Base-by-base conservation (phyloP, 352 stramenopile genomes). In the Phytophthora litchii region DNA sequence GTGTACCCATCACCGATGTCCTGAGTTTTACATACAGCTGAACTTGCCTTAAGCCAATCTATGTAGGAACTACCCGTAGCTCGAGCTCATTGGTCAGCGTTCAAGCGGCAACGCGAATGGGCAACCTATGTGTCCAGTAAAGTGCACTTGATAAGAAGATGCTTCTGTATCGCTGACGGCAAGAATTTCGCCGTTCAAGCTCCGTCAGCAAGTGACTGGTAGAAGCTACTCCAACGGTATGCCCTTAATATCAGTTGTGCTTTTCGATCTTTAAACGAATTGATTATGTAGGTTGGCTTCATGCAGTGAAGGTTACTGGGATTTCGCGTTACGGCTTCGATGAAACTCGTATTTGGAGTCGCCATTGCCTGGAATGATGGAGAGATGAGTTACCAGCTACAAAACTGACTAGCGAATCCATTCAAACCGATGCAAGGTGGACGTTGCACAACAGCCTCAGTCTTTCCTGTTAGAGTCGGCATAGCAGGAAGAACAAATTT, bases 301-400 rank as follows among this genome's bases (percentile, higher is more conserved):
- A 23, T 41, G 40, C 8, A 16, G 14, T 5, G 36, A 48, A 14
- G 40, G 25, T 47, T 1, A 48, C 49, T 9, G 49, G 49, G 2
- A 25, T 36, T 16, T 37, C 48, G 7, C 50, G 31, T 13, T 47
- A 50, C 20, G 51, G 51, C 2, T 48, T 44, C 19, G 40, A 59
- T 21, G 40, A 38, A 23, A 49, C 51, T 8, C 20, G 44, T 17
- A 25, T 58, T 3, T 49, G 50, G 50, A 37, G 50, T 3, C 37
- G 38, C 1, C 50, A 48, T 27, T 49, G 45, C 17, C 20, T 59
- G 51, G 38, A 59, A 59, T 8, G 51, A 59, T 35, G 51, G 38
- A 8, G 51, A 59, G 12, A 59, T 47, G 29, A 59, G 51, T 29
- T 38, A 38, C 12, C 6, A 19, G n/a, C 31, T 59, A 3, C 51